A percentile compares a stretch with the other conserved stretches of the same genome.
Evolutionary conservation across 2,329 filamentous ascomycete species (phyloP).

Genomic region (Chaetothyriales sp.): DNA sequence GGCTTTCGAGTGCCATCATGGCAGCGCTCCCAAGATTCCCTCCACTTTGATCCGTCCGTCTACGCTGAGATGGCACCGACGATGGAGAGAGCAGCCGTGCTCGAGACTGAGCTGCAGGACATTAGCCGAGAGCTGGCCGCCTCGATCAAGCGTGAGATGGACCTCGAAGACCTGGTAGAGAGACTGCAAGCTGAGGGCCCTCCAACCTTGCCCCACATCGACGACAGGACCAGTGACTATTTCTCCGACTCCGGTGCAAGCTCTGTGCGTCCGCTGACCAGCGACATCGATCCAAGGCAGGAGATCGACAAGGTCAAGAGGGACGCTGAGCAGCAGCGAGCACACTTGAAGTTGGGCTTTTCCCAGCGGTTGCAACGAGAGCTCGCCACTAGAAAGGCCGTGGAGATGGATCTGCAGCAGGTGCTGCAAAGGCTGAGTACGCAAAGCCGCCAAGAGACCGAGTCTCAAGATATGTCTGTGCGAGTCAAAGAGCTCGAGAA

Average conservation of each 20-base stretch:
- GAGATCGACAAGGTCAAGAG: conserved; percentile 74
- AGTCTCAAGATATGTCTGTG: conserved; percentile 30
- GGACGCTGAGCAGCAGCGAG: conserved; percentile 78
- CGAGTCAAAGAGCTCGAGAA: conserved; percentile 70
- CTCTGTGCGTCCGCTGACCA: conserved; percentile 59
- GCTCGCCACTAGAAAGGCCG: conserved; percentile 53
- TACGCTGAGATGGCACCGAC: conserved; percentile 30
- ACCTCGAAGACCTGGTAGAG: conserved; percentile 87
- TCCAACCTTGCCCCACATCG: conserved; percentile 40
- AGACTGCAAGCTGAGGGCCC: conserved; percentile 61
- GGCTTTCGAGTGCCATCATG: conserved; percentile 22
- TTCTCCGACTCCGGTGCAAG: conserved; percentile 92
- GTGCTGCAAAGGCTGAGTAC: conserved; percentile 55
- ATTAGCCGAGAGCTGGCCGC: conserved; percentile 84
- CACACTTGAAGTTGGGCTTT: conserved; percentile 68
- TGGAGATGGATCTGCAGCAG: conserved; percentile 72
- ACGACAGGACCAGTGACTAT: conserved; percentile 72
- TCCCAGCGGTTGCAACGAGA: conserved; percentile 81
- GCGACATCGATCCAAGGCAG: conserved; percentile 39
- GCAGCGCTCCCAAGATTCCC: conserved; percentile 24
- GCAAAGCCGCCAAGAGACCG: conserved; percentile 37
- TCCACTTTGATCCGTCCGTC: conserved; percentile 30
- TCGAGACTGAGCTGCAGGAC: conserved; percentile 86
- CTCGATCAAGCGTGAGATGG: conserved; percentile 90
- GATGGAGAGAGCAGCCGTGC: conserved; percentile 56